Evolutionary conservation across 768 basidiomycete genomes (phyloP).

Genomic region (Tulasnella sp.): DNA sequence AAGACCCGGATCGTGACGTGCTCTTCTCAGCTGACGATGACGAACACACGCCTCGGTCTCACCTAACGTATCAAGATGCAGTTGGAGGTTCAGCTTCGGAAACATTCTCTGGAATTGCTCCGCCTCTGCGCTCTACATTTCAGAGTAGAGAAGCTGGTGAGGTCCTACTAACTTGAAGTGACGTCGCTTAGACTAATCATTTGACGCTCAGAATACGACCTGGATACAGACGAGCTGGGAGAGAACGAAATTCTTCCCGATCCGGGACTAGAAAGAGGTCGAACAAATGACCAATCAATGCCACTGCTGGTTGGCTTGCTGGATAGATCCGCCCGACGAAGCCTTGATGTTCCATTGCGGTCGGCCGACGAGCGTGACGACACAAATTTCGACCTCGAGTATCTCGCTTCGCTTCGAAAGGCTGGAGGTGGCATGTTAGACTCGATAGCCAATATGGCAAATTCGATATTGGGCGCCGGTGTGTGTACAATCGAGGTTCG

Average conservation of each 20-base stretch:
- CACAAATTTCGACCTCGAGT: slow-evolving; percentile 49
- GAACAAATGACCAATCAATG: slow-evolving; percentile 34
- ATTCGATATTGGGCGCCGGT: slow-evolving; percentile 91
- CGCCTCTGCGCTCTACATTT: slow-evolving; percentile 54
- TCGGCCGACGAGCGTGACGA: slow-evolving; percentile 22
- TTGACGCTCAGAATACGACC: slow-evolving; percentile 52
- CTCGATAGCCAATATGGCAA: slow-evolving; percentile 87
- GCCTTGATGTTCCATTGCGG: slow-evolving; percentile 33
- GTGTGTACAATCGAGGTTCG: slow-evolving; percentile 22
- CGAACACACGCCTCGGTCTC: slow-evolving; percentile 15
- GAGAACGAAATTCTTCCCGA: slow-evolving; percentile 30
- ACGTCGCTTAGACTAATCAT: neutral
- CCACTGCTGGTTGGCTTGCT: slow-evolving; percentile 71
- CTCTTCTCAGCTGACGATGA: slow-evolving; percentile 18
- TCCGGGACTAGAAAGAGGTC: slow-evolving; percentile 18
- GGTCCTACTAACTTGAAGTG: slow-evolving; percentile 19
- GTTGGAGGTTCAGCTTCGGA: neutral
- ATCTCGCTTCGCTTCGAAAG: slow-evolving; percentile 49
- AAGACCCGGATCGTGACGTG: slow-evolving; percentile 7
- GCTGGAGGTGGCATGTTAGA: slow-evolving; percentile 65
- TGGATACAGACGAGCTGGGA: slow-evolving; percentile 72
- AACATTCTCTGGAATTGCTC: slow-evolving; percentile 29
- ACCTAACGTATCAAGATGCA: neutral
- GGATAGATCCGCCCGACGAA: slow-evolving; percentile 46
- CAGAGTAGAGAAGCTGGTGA: slow-evolving; percentile 71